phyloP scores from a whole-genome alignment of 441 rosid species.

The Geranium incanum region DNA sequence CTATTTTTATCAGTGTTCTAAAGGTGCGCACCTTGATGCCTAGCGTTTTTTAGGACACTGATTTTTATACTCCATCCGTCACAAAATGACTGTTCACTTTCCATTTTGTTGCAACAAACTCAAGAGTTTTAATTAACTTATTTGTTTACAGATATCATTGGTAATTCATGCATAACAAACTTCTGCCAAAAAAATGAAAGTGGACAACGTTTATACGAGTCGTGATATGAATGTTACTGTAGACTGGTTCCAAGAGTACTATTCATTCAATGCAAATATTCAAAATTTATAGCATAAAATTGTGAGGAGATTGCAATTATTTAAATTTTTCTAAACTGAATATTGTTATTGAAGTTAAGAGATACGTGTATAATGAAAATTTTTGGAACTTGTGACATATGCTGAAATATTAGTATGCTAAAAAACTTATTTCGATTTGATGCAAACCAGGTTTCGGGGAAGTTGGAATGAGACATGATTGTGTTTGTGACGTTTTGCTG shows the following conservation, averaged over 20 bases:
- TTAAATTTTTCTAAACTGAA: not conserved
- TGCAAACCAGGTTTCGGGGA: not conserved
- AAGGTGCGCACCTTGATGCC: too few species aligned
- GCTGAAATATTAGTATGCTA: not conserved
- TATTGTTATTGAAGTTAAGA: too few species aligned
- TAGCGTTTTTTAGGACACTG: too few species aligned
- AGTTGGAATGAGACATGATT: not conserved
- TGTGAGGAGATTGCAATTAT: too few species aligned
- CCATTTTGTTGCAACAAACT: not conserved
- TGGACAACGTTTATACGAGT: not conserved
- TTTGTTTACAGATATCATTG: not conserved
- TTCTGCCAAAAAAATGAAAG: not conserved
- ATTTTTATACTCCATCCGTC: not conserved
- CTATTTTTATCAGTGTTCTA: not conserved
- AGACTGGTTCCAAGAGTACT: not conserved
- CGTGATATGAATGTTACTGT: not conserved
- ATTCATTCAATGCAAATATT: not conserved
- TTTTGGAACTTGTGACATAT: not conserved
- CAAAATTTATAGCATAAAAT: not conserved
- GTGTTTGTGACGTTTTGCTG: slow-evolving; percentile 3
- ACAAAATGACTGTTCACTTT: not conserved
- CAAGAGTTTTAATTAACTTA: not conserved
- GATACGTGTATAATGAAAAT: too few species aligned
- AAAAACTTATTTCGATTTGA: not conserved
- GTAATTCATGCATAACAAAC: not conserved